phyloP scores from a whole-genome alignment of 768 basidiomycete genomes.

The Gyrodon lividus region DNA sequence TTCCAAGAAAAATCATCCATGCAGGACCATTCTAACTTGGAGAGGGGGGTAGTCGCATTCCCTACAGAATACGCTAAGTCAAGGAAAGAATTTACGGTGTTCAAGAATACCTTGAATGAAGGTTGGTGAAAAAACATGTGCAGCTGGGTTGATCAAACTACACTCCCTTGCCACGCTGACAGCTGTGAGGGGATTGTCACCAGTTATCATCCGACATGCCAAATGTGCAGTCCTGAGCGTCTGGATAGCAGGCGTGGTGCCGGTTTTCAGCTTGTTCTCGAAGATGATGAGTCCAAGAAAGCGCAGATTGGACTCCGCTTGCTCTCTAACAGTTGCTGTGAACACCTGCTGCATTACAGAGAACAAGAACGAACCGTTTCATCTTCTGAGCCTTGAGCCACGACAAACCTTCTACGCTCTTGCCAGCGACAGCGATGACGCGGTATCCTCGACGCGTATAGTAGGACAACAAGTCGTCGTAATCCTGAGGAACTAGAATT shows the following conservation, averaged over 20 bases:
- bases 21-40: constrained; percentile 85
- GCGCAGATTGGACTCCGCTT: constrained; percentile 85
- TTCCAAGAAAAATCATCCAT: constrained; percentile 86
- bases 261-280: constrained; percentile 95
- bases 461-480: constrained; percentile 93
- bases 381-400: constrained; percentile 98
- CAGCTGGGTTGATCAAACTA: constrained; percentile 80
- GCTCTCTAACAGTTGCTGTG: constrained; percentile 57
- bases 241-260: constrained; percentile 87
- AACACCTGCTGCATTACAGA: constrained; percentile 3
- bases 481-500: constrained; percentile 84
- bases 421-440: constrained; percentile 97
- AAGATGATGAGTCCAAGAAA: constrained; percentile 97
- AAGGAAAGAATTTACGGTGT: not conserved
- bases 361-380: constrained; percentile 63
- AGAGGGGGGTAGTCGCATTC: constrained; percentile 45
- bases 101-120: constrained; percentile 64
- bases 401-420: constrained; percentile 87
- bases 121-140: constrained; percentile 81
- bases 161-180: constrained; percentile 97
- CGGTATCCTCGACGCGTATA: constrained; percentile 97
- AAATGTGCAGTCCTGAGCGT: constrained; percentile 86
- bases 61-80: constrained; percentile 39
- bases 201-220: constrained; percentile 96
- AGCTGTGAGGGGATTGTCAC: constrained; percentile 95